Conservation (phyloP, 345 rosid species). For the Euphorbia tirucalli region DNA sequence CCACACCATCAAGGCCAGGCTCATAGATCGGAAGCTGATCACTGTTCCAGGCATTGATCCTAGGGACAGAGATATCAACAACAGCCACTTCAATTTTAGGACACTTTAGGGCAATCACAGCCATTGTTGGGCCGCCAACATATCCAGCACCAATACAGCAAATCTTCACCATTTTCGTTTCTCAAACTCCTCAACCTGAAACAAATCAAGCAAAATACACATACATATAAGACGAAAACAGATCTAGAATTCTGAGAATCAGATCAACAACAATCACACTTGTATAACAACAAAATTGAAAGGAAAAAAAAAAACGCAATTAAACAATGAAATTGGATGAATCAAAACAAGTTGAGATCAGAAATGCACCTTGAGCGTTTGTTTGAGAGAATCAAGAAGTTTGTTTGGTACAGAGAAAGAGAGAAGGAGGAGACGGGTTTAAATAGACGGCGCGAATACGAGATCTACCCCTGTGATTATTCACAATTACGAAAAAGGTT, state of each 20-base stretch:
- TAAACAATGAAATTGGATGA: neutral
- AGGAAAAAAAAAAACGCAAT: neutral
- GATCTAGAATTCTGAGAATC: neutral
- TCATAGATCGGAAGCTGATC: slow-evolving; percentile 88
- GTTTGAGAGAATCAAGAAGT: neutral
- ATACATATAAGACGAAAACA: neutral
- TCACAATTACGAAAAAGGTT: neutral
- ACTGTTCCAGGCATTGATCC: slow-evolving; percentile 86
- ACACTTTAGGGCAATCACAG: slow-evolving; percentile 89
- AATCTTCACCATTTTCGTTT: slow-evolving; percentile 80
- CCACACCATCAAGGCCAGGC: slow-evolving; percentile 84
- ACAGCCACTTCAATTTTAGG: slow-evolving; percentile 83
- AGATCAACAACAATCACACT: neutral
- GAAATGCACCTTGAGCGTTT: neutral
- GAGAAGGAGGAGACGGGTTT: slow-evolving; percentile 6
- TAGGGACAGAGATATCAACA: slow-evolving; percentile 75
- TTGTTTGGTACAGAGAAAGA: neutral
- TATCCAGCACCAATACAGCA: slow-evolving; percentile 98
- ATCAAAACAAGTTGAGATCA: neutral
- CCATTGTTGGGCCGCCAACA: slow-evolving; percentile 98
- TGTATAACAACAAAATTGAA: neutral
- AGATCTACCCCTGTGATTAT: neutral
- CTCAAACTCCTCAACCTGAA: slow-evolving; percentile 21
- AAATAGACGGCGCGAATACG: slow-evolving; percentile 14
- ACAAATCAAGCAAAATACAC: neutral